These are phyloP conservation scores for Isabelozyma pseudorhagii DNA, from an alignment of 805 yeast species.

Conservation along the genomic window DNA sequence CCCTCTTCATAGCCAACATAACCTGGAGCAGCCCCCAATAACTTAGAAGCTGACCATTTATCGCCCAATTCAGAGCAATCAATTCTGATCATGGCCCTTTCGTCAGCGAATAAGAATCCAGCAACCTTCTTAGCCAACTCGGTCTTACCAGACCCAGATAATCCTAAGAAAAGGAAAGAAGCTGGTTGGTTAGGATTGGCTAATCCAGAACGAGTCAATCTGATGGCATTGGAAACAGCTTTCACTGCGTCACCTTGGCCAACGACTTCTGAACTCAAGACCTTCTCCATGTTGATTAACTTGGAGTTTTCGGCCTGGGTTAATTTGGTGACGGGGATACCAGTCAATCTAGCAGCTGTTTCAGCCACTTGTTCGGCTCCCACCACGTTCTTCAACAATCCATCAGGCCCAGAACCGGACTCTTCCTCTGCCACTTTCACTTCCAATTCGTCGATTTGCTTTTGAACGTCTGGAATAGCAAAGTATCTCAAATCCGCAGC, in stretches of 20 bases:
- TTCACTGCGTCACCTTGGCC: constrained; percentile 96
- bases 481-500: constrained; percentile 96
- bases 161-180: constrained; percentile 89
- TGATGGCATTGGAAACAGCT: constrained; percentile 92
- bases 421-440: constrained; percentile 74
- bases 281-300: constrained; percentile 91
- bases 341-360: constrained; percentile 94
- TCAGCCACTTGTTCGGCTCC: constrained; percentile 92
- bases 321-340: constrained; percentile 92
- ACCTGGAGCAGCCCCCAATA: constrained; percentile 97
- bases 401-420: constrained; percentile 52
- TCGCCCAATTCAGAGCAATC: constrained; percentile 97
- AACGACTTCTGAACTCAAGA: constrained; percentile 76
- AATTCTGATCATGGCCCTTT: constrained; percentile 93
- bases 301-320: constrained; percentile 94
- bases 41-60: constrained; percentile 92
- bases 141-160: constrained; percentile 98
- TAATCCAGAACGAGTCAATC: constrained; percentile 90
- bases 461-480: constrained; percentile 91
- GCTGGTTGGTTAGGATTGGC: constrained; percentile 97
- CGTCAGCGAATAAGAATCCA: constrained; percentile 93
- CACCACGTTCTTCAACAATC: constrained; percentile 84
- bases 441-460: constrained; percentile 74
- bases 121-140: constrained; percentile 97
- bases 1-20: constrained; percentile 95